Evolutionary conservation across 1,284 basidiomycete species (phyloP).

Genomic region (Neolentinus lepideus): DNA sequence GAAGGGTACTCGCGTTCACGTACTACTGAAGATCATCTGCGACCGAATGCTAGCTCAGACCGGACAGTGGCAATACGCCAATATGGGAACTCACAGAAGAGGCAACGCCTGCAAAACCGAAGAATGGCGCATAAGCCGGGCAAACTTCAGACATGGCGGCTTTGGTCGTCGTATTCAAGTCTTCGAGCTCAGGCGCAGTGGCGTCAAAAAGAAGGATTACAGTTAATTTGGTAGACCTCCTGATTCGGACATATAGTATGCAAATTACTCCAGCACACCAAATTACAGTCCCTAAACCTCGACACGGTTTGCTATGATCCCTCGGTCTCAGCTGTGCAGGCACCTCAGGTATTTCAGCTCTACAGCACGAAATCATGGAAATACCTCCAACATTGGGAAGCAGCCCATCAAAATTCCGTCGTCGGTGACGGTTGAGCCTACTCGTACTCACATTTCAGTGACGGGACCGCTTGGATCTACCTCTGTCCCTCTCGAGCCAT

Average conservation of each 20-base stretch:
- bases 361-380: slow-evolving; percentile 28
- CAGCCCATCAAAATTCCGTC: slow-evolving; percentile 69
- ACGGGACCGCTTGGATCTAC: slow-evolving; percentile 75
- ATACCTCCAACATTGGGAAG: slow-evolving; percentile 74
- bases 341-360: slow-evolving; percentile 38
- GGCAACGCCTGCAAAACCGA: slow-evolving; percentile 79
- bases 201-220: too few relatives aligned
- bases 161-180: not conserved
- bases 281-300: too few relatives aligned
- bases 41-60: slow-evolving; percentile 3
- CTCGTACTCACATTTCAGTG: slow-evolving; percentile 49
- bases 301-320: slow-evolving; percentile 14
- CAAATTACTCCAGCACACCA: not conserved
- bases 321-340: slow-evolving; percentile 8
- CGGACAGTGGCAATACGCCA: not conserved
- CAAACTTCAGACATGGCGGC: slow-evolving; percentile 29
- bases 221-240: not conserved
- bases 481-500: slow-evolving; percentile 61
- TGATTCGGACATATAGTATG: not conserved
- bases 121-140: slow-evolving; percentile 81
- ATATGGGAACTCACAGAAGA: slow-evolving; percentile 49
- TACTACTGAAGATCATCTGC: slow-evolving; percentile 87
- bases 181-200: too few relatives aligned
- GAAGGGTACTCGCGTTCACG: slow-evolving; percentile 20
- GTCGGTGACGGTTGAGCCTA: slow-evolving; percentile 53